phyloP scores from a whole-genome alignment of 2,329 filamentous ascomycete species.

The Aspergillaceae sp. region DNA sequence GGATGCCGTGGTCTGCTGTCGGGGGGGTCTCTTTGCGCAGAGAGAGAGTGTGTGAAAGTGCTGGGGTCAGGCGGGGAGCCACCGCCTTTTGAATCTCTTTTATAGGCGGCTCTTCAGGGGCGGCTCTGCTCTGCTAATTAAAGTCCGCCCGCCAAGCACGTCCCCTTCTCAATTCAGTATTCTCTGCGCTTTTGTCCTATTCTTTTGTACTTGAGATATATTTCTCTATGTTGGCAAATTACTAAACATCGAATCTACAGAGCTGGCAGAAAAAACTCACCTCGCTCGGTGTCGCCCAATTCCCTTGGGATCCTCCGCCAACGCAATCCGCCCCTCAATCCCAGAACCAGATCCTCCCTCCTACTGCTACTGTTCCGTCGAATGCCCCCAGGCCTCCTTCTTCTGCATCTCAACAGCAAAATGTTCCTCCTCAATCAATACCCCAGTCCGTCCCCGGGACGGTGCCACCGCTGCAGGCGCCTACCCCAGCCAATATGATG shows the following conservation, averaged over 20 bases:
- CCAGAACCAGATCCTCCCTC: slow-evolving; percentile 31
- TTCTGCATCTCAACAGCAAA: slow-evolving; percentile 23
- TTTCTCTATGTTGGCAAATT: too few species aligned
- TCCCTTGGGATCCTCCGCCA: slow-evolving; percentile 90
- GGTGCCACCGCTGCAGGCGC: slow-evolving; percentile 17
- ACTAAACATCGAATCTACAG: slow-evolving; percentile 38
- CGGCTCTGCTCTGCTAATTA: background rate
- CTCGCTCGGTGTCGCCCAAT: slow-evolving; percentile 71
- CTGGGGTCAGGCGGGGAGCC: slow-evolving; percentile 29
- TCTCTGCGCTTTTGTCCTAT: too few species aligned
- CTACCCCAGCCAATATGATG: slow-evolving; percentile 18
- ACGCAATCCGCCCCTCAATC: slow-evolving; percentile 41
- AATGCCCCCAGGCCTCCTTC: slow-evolving; percentile 35
- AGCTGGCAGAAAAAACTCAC: slow-evolving; percentile 92
- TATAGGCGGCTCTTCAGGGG: background rate
- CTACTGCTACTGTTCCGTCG: slow-evolving; percentile 34
- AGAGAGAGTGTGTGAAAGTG: slow-evolving; percentile 13
- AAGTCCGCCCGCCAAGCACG: slow-evolving; percentile 14
- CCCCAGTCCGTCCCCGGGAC: slow-evolving; percentile 25
- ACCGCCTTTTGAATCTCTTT: slow-evolving; percentile 32
- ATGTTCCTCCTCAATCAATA: slow-evolving; percentile 28
- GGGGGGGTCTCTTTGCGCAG: slow-evolving; percentile 26
- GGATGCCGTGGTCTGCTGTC: background rate
- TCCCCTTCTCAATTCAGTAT: background rate
- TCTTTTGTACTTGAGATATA: too few species aligned